Conservation (phyloP, 345 rosid species). For the Linum lewisii region DNA sequence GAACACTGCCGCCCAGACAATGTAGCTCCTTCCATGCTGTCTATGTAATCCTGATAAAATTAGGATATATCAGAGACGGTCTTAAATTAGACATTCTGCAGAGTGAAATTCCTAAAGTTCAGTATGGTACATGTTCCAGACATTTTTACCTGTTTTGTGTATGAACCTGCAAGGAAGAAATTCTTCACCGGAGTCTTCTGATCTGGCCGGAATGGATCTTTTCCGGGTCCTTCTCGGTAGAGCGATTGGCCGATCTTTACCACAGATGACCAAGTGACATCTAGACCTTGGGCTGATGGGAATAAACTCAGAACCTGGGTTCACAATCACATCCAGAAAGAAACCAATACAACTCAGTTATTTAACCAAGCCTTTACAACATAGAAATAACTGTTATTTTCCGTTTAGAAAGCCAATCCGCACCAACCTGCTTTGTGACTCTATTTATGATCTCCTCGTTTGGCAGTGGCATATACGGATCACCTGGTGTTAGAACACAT, state of each 20-base stretch:
- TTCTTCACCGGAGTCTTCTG: conserved; percentile 87
- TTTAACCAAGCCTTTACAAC: too few relatives aligned
- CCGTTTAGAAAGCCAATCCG: neutral
- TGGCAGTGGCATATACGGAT: conserved; percentile 83
- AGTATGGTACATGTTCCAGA: neutral
- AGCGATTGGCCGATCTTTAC: conserved; percentile 91
- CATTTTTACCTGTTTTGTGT: conserved; percentile 74
- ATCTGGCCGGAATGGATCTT: conserved; percentile 96
- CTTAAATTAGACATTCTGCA: neutral
- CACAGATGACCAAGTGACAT: conserved; percentile 86
- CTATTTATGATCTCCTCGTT: conserved; percentile 78
- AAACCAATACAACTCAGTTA: too few relatives aligned
- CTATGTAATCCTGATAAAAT: conserved; percentile 76
- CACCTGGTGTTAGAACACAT: conserved; percentile 91
- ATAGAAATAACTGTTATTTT: too few relatives aligned
- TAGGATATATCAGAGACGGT: neutral
- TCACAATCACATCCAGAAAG: neutral
- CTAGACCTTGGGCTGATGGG: conserved; percentile 84
- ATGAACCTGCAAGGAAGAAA: conserved; percentile 93
- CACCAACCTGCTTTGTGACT: conserved; percentile 73
- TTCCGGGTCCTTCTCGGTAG: conserved; percentile 91
- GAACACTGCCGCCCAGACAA: conserved; percentile 91
- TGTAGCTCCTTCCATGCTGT: conserved; percentile 98
- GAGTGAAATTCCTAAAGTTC: neutral
- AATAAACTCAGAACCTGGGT: conserved; percentile 76